Evolutionary conservation across 2,329 filamentous ascomycete species (phyloP).

Genomic region (Sphaerulina musiva): DNA sequence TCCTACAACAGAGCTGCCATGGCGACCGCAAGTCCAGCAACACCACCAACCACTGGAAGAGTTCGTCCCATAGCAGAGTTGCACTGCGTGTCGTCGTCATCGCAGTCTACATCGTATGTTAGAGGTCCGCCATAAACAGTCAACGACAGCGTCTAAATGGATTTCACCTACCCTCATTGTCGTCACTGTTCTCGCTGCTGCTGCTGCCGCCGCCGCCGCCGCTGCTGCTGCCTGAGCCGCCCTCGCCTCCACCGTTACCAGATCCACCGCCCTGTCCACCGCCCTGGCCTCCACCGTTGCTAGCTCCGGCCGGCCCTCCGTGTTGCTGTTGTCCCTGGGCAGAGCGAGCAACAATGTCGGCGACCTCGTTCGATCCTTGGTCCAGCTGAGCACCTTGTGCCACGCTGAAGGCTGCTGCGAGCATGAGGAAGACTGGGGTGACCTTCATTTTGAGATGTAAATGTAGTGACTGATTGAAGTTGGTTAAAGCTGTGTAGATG

Average conservation of each 20-base stretch:
- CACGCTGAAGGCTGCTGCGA: conserved; percentile 9
- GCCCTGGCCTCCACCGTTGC: background rate
- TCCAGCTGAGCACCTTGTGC: conserved; percentile 8
- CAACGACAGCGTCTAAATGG: background rate
- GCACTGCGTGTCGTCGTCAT: conserved; percentile 2
- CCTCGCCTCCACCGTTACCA: background rate
- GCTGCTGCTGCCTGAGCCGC: background rate
- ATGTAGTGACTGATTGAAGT: background rate
- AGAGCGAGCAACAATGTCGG: background rate
- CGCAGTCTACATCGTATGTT: background rate
- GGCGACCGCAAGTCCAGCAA: conserved; percentile 9
- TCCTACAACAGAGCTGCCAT: conserved; percentile 9
- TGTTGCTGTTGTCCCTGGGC: background rate
- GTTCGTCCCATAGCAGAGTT: conserved; percentile 2
- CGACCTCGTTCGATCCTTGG: conserved; percentile 2
- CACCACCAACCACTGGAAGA: conserved; percentile 5
- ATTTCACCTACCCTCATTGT: background rate
- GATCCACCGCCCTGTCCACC: background rate
- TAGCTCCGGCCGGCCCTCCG: background rate
- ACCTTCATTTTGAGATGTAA: conserved; percentile 9
- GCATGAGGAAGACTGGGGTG: conserved; percentile 5
- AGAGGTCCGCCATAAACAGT: background rate
- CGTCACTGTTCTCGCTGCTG: background rate
- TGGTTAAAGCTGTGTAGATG: background rate
- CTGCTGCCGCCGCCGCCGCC: background rate